These are phyloP conservation scores for Neurospora sp. DNA, from an alignment of 495 filamentous ascomycete species.

Conservation along the genomic window DNA sequence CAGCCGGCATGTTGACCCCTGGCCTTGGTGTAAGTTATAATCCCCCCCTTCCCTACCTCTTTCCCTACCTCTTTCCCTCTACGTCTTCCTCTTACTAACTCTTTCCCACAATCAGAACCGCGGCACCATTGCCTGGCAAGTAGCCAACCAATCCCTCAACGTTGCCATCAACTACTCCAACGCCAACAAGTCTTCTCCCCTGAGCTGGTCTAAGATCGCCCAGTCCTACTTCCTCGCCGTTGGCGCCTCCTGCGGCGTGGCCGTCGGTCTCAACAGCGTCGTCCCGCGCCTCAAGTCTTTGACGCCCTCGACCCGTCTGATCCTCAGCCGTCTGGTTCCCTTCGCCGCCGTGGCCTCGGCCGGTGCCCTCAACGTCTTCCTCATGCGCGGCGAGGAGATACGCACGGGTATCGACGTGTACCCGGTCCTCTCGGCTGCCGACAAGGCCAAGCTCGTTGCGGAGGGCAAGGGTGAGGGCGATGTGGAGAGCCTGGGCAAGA, in stretches of 20 bases:
- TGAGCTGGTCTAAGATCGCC: slow-evolving; percentile 67
- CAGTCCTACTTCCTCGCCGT: slow-evolving; percentile 91
- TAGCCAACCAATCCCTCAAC: slow-evolving; percentile 94
- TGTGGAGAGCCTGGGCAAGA: slow-evolving; percentile 68
- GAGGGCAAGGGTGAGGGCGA: slow-evolving; percentile 32
- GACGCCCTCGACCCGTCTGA: slow-evolving; percentile 58
- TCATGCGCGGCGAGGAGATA: slow-evolving; percentile 97
- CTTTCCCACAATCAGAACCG: slow-evolving; percentile 45
- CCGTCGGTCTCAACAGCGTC: slow-evolving; percentile 79
- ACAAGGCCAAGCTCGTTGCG: slow-evolving; percentile 30
- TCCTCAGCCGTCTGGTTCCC: slow-evolving; percentile 76
- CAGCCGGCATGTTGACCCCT: slow-evolving; percentile 95
- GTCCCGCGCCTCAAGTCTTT: slow-evolving; percentile 76
- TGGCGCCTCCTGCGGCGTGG: slow-evolving; percentile 83
- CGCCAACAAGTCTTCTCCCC: slow-evolving; percentile 88
- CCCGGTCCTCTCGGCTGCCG: slow-evolving; percentile 52
- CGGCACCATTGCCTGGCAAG: slow-evolving; percentile 89
- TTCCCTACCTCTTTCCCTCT: background rate
- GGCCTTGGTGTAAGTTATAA: slow-evolving; percentile 49
- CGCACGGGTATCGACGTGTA: slow-evolving; percentile 90
- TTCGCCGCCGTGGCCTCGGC: slow-evolving; percentile 91
- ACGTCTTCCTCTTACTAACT: slow-evolving; percentile 6
- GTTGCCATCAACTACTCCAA: slow-evolving; percentile 96
- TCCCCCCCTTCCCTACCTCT: slow-evolving; percentile 3
- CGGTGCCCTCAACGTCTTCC: slow-evolving; percentile 85